These are phyloP conservation scores for Aureobasidium sp. DNA, from an alignment of 2,329 filamentous ascomycete genomes.

Conservation along the genomic window DNA sequence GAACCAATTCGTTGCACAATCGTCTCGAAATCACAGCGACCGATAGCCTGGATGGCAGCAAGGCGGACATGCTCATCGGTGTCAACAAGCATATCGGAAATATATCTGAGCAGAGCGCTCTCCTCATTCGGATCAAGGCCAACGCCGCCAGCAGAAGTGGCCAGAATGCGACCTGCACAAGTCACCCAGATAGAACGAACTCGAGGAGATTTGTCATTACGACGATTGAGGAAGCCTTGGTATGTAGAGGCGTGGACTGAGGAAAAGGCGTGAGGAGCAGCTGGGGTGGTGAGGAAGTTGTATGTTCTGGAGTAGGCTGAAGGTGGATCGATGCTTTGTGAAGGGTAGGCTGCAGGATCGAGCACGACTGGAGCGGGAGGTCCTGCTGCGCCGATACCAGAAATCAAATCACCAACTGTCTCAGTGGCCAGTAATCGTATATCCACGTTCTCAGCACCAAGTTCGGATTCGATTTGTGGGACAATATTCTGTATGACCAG, in stretches of 20 bases:
- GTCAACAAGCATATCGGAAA: constrained; percentile 78
- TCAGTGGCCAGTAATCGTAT: constrained; percentile 84
- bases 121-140: constrained; percentile 82
- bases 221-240: constrained; percentile 74
- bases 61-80: constrained; percentile 85
- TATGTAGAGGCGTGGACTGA: constrained; percentile 74
- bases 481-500: constrained; percentile 87
- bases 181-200: constrained; percentile 85
- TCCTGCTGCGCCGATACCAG: constrained; percentile 86
- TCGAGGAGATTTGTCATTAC: constrained; percentile 74
- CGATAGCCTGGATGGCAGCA: constrained; percentile 79
- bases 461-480: constrained; percentile 84
- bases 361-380: constrained; percentile 65
- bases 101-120: constrained; percentile 57
- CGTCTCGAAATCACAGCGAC: constrained; percentile 71
- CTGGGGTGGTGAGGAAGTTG: constrained; percentile 69
- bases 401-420: constrained; percentile 89
- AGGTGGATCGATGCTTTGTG: constrained; percentile 44
- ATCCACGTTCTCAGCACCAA: constrained; percentile 82
- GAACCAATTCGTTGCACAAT: constrained; percentile 75
- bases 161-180: constrained; percentile 74
- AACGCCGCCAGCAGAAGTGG: constrained; percentile 86
- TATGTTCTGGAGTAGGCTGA: constrained; percentile 39
- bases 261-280: constrained; percentile 83
- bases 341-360: constrained; percentile 81